Base-by-base conservation (phyloP, 2,329 filamentous ascomycete genomes). In the Clonostachys solani region DNA sequence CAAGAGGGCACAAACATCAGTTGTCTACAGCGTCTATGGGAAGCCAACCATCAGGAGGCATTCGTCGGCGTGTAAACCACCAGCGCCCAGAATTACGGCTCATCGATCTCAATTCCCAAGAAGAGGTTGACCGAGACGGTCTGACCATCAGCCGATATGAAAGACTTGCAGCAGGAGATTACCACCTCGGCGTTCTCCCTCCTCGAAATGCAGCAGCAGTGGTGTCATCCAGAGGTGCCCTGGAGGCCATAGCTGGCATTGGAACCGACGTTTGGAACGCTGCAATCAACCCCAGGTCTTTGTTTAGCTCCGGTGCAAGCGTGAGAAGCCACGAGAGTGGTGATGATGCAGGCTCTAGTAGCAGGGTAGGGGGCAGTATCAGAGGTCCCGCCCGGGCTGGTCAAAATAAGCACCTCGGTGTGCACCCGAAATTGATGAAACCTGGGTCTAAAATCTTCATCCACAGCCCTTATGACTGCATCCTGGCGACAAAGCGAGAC, bases 381-480 rank as follows among this genome's bases (percentile, higher is more conserved):
- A 29, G 23, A 29, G 61, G 59, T 13, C 62, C 54, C 33, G 56
- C 59, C 33, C 58, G 61, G 16, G 60, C 63, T 42, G 55, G 53
- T 5, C 51, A 53, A 8, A 52, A 52, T 12, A 48, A 58, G 7
- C 52, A 59, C 4, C 63, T 64, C 36, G 64, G 70, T 12, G 69
- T 76, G 3, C 76, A 85, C 60, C 66, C 79, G 47, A 74, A 73
- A 56, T 63, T 87, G 53, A 57, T 75, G 54, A 77, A 82, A 58
- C 73, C 72, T 44, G 77, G 80, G 2, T 65, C 77, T 56, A 77
- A 97, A 59, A 87, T 99, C 15, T 96, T 96, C 62, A 89, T 99
- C 38, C 91, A 96, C 59, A 96, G 91, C 57, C 94, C 94, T 0
- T 99, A 95, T 60, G 94, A 99, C 66, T 97, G 92, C 58, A 86